Conservation (phyloP, 2,329 filamentous ascomycete species). For the Plenodomus lindquistii region DNA sequence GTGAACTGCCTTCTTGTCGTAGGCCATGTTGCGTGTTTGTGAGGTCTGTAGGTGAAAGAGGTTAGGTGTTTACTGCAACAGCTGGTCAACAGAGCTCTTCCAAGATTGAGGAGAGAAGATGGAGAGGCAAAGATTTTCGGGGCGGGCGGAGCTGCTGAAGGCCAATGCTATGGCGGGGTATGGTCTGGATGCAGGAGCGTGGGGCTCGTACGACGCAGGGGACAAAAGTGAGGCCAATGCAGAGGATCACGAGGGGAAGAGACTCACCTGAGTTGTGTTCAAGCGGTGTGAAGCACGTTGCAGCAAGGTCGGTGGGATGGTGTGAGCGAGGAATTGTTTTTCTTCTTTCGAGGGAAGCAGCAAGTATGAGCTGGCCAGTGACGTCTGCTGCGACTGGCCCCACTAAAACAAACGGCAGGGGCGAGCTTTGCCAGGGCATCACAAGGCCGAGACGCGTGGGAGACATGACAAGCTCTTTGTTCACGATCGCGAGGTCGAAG, state of each 20-base stretch:
- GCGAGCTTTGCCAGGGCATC: constrained; percentile 10
- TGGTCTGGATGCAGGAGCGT: constrained; percentile 25
- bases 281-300: constrained; percentile 29
- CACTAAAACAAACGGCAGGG: constrained; percentile 14
- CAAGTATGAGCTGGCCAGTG: constrained; percentile 2
- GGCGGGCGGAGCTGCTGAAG: constrained; percentile 4
- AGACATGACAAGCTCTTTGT: not conserved
- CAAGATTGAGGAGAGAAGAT: constrained; percentile 2
- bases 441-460: constrained; percentile 11
- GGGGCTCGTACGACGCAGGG: constrained; percentile 3
- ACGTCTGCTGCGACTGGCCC: constrained; percentile 24
- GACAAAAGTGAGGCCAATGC: constrained; percentile 10
- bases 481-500: constrained; percentile 1
- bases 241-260: constrained; percentile 9
- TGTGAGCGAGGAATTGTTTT: constrained; percentile 18
- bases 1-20: constrained; percentile 56
- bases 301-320: constrained; percentile 12
- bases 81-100: constrained; percentile 1
- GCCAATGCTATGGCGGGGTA: constrained; percentile 26
- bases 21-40: constrained; percentile 34
- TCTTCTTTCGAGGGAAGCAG: constrained; percentile 27
- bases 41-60: constrained; percentile 2
- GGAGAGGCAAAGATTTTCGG: not conserved
- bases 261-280: constrained; percentile 19
- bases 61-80: constrained; percentile 20